These are phyloP conservation scores for Chlamydomonas eustigma DNA, from an alignment of 139 green algal genomes.

Conservation along the genomic window DNA sequence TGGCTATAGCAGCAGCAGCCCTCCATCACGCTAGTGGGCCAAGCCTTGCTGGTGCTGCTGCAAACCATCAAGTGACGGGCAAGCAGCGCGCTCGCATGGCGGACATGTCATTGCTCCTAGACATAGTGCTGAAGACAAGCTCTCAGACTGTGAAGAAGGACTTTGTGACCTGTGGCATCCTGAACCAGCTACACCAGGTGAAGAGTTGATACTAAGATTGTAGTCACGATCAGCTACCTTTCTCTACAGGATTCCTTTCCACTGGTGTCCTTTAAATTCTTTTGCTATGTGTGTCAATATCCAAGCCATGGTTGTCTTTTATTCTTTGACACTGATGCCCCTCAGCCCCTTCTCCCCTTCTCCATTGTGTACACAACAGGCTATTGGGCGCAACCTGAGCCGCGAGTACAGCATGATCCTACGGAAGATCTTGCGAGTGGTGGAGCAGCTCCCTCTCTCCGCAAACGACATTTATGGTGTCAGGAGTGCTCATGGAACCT, in stretches of 20 bases:
- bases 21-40: neutral
- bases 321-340: no score
- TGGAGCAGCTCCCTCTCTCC: conserved; percentile 66
- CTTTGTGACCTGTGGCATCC: conserved; percentile 66
- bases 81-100: conserved; percentile 77
- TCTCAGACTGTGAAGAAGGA: conserved; percentile 46
- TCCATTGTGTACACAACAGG: no score
- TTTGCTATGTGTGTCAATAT: neutral
- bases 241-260: no score
- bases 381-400: conserved; percentile 39
- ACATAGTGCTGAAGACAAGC: conserved; percentile 74
- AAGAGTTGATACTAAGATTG: no score
- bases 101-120: conserved; percentile 81
- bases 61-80: conserved; percentile 28
- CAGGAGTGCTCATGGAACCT: conserved; percentile 72
- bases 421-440: conserved; percentile 53
- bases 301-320: conserved; percentile 4
- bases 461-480: conserved; percentile 60
- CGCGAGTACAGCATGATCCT: conserved; percentile 62
- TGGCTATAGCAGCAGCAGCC: conserved; percentile 8
- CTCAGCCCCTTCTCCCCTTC: no score
- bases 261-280: no score
- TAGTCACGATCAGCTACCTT: neutral
- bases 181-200: conserved; percentile 75
- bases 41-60: neutral